These are phyloP conservation scores for Pseudogymnoascus sp. DNA, from an alignment of 2,329 filamentous ascomycete species.

Conservation along the genomic window DNA sequence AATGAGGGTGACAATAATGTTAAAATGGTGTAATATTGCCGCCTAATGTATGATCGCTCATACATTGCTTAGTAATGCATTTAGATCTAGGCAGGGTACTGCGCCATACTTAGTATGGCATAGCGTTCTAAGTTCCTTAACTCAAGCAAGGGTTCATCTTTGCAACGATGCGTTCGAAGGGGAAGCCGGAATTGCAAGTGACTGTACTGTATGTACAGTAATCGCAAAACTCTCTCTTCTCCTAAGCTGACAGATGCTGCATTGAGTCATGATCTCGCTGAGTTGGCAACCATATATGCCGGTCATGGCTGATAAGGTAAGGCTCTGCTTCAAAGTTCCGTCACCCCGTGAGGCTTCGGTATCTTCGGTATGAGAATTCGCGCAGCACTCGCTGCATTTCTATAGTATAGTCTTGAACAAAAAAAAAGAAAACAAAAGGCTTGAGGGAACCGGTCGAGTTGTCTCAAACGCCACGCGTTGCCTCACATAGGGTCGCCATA, in stretches of 20 bases:
- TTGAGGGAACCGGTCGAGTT: background rate
- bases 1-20: too few relatives aligned
- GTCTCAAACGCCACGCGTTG: background rate
- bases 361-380: background rate
- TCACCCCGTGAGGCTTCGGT: background rate
- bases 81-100: too few relatives aligned
- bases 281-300: background rate
- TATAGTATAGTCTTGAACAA: background rate
- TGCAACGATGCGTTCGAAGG: too few relatives aligned
- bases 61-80: too few relatives aligned
- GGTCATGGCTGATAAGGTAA: background rate
- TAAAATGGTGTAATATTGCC: too few relatives aligned
- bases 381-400: background rate
- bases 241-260: background rate
- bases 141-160: too few relatives aligned
- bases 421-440: background rate
- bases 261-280: background rate
- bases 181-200: too few relatives aligned
- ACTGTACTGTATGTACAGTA: too few relatives aligned
- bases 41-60: too few relatives aligned
- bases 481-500: background rate
- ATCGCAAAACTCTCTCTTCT: too few relatives aligned
- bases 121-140: too few relatives aligned
- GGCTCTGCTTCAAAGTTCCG: background rate
- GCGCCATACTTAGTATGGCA: too few relatives aligned